Percentiles rank a stretch among this genome's conserved stretches.
These are phyloP conservation scores for Scolecobasidium constrictum DNA, from an alignment of 2,329 filamentous ascomycete species.

Conservation along the genomic window DNA sequence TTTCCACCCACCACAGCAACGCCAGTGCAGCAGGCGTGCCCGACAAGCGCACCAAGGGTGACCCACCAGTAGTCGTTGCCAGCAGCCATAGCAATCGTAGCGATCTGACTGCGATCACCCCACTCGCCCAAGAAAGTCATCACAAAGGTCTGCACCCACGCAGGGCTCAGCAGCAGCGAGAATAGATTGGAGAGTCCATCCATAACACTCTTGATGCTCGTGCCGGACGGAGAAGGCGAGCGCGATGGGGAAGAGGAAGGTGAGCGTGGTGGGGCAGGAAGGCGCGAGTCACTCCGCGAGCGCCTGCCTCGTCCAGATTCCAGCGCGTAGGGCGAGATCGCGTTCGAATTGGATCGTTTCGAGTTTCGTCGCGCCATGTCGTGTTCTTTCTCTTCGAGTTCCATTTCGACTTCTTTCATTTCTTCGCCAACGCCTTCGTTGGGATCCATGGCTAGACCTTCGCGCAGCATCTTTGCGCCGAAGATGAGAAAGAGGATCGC, in stretches of 20 bases:
- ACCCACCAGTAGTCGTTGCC: slow-evolving; percentile 99
- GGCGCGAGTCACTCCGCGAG: slow-evolving; percentile 61
- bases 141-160: slow-evolving; percentile 97
- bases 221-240: slow-evolving; percentile 36
- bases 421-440: slow-evolving; percentile 91
- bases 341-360: slow-evolving; percentile 47
- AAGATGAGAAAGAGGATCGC: slow-evolving; percentile 82
- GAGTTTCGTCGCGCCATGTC: slow-evolving; percentile 48
- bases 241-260: slow-evolving; percentile 48
- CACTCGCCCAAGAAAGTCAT: slow-evolving; percentile 99
- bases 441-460: slow-evolving; percentile 79
- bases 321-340: slow-evolving; percentile 63
- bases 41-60: slow-evolving; percentile 73
- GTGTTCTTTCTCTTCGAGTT: slow-evolving; percentile 87
- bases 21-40: slow-evolving; percentile 82
- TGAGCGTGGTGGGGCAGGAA: slow-evolving; percentile 71
- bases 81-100: slow-evolving; percentile 96
- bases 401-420: slow-evolving; percentile 93
- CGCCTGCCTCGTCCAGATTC: slow-evolving; percentile 67
- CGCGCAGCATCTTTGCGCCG: slow-evolving; percentile 69
- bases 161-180: slow-evolving; percentile 79
- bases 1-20: slow-evolving; percentile 85
- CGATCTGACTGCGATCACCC: slow-evolving; percentile 96
- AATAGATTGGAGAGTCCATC: slow-evolving; percentile 74
- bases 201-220: slow-evolving; percentile 40